Evolutionary conservation across 345 rosid genomes (phyloP).

Genomic region (Diplotaxis tenuifolia): DNA sequence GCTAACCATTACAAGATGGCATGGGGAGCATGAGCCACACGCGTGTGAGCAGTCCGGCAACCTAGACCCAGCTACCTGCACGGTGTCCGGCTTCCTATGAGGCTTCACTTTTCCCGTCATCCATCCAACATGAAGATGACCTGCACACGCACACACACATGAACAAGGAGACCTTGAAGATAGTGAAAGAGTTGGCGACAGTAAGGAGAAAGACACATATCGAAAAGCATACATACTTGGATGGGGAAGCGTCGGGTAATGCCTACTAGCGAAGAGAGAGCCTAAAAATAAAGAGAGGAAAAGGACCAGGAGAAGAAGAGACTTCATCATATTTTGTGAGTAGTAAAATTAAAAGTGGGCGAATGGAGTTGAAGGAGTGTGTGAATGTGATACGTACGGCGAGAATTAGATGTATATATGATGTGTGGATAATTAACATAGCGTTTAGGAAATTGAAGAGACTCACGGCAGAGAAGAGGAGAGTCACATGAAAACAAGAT

Average conservation of each 20-base stretch:
- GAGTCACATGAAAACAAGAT: conserved; percentile 64
- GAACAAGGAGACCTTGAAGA: conserved; percentile 30
- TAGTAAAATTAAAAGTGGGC: background rate
- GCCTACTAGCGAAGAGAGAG: conserved; percentile 35
- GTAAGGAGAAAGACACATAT: conserved; percentile 31
- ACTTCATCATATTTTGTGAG: conserved; percentile 11
- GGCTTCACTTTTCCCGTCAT: conserved; percentile 4
- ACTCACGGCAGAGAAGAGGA: conserved; percentile 60
- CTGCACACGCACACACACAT: conserved; percentile 11
- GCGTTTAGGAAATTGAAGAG: conserved; percentile 58
- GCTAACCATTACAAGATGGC: conserved; percentile 89
- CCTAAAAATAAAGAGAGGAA: conserved; percentile 30
- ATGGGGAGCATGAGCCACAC: conserved; percentile 89
- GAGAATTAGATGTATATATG: conserved; percentile 28
- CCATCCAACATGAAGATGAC: conserved; percentile 25
- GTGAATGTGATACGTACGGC: conserved; percentile 30
- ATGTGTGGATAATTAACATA: conserved; percentile 27
- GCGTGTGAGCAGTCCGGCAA: conserved; percentile 90
- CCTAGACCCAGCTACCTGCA: conserved; percentile 82
- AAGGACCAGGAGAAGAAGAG: conserved; percentile 30
- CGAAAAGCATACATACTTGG: conserved; percentile 32
- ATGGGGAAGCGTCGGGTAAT: conserved; percentile 14
- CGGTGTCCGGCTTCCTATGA: conserved; percentile 50
- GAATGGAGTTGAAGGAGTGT: background rate
- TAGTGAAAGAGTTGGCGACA: background rate